These are phyloP conservation scores for Artemisia argyi DNA, from an alignment of 129 eudicot genomes.

Conservation along the genomic window DNA sequence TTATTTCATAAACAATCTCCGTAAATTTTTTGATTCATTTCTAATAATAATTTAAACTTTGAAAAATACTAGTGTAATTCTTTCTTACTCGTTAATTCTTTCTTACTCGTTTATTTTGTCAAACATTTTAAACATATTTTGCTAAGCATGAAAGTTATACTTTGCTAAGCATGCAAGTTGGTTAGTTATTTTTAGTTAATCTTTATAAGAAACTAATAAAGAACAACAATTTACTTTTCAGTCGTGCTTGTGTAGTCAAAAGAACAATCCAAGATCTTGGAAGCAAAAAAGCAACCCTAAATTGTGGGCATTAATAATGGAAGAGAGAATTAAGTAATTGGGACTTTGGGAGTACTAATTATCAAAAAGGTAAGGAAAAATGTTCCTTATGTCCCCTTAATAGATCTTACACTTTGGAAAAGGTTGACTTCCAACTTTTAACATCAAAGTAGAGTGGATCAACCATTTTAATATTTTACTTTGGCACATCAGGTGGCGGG, in stretches of 20 bases:
- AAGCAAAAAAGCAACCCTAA: slow-evolving; percentile 33
- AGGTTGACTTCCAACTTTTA: slow-evolving; percentile 20
- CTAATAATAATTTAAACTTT: too few relatives aligned
- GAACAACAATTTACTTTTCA: slow-evolving; percentile 16
- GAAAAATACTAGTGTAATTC: too few relatives aligned
- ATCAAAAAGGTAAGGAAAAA: slow-evolving; percentile 26
- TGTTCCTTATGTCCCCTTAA: slow-evolving; percentile 23
- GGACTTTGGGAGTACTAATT: slow-evolving; percentile 31
- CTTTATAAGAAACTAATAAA: background rate
- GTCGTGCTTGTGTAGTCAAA: slow-evolving; percentile 22
- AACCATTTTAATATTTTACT: too few relatives aligned
- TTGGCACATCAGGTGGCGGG: too few relatives aligned
- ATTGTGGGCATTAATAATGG: slow-evolving; percentile 32
- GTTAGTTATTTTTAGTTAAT: too few relatives aligned
- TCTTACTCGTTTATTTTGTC: too few relatives aligned
- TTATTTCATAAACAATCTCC: too few relatives aligned
- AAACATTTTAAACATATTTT: too few relatives aligned
- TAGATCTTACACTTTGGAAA: slow-evolving; percentile 19
- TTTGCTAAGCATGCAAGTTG: too few relatives aligned
- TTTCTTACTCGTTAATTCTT: too few relatives aligned
- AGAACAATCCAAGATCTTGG: slow-evolving; percentile 37
- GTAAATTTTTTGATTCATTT: too few relatives aligned
- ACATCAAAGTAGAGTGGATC: background rate
- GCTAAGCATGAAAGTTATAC: too few relatives aligned
- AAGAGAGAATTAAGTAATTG: slow-evolving; percentile 36